phyloP scores from a whole-genome alignment of 1,139 yeast genomes.

The Geotrichum bryndzae region DNA sequence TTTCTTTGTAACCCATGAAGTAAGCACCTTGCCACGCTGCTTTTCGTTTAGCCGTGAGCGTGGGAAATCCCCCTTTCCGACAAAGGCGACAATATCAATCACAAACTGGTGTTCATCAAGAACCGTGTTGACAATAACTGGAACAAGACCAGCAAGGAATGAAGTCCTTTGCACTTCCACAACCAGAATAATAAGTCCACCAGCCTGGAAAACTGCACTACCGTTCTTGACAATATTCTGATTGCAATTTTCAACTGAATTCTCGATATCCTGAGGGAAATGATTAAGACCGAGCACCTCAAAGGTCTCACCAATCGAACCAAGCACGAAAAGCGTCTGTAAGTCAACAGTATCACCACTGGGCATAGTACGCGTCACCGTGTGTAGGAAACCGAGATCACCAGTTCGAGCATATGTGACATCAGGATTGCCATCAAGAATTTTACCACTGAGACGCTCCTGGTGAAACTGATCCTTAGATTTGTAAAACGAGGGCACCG shows the following conservation, averaged over 20 bases:
- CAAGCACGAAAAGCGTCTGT: conserved; percentile 81
- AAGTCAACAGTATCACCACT: conserved; percentile 47
- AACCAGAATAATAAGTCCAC: conserved; percentile 73
- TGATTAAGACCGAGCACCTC: conserved; percentile 89
- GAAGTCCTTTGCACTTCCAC: conserved; percentile 53
- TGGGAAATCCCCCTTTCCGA: conserved; percentile 59
- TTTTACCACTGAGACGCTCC: conserved; percentile 51
- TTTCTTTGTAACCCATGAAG: conserved; percentile 46
- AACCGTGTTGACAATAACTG: conserved; percentile 72
- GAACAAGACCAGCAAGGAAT: conserved; percentile 64
- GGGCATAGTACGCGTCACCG: conserved; percentile 42
- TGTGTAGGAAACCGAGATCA: conserved; percentile 86
- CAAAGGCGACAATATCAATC: conserved; percentile 81
- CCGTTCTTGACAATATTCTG: conserved; percentile 52
- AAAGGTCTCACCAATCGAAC: conserved; percentile 80
- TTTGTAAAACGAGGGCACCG: conserved; percentile 55
- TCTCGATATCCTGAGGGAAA: conserved; percentile 80
- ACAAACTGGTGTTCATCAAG: conserved; percentile 77
- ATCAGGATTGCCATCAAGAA: conserved; percentile 57
- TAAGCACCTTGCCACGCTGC: conserved; percentile 66
- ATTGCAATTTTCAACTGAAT: conserved; percentile 64
- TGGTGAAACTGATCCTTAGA: conserved; percentile 42
- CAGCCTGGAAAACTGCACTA: conserved; percentile 69
- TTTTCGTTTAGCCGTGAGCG: conserved; percentile 65
- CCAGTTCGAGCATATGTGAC: conserved; percentile 80